Percentiles rank a stretch among this genome's conserved stretches.
Conservation (phyloP, 192 early-diverging fungal genomes). For the Backusella liffmaniae region DNA sequence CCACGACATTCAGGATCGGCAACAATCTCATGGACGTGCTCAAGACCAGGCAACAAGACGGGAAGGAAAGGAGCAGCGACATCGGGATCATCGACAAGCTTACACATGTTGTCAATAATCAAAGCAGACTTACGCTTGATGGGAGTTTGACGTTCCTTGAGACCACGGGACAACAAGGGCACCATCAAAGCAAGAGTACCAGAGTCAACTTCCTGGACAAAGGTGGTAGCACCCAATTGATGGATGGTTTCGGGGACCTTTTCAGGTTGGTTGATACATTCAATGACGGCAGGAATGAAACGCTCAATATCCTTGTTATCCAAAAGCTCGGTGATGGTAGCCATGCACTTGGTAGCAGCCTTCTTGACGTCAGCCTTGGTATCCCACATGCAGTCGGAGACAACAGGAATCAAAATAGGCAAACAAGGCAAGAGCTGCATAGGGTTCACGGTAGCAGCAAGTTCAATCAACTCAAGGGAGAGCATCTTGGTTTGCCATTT, state of each 20-base stretch:
- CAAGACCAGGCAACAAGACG: conserved; percentile 71
- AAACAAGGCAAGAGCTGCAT: conserved; percentile 48
- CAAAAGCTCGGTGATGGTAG: conserved; percentile 62
- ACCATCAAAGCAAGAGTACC: conserved; percentile 81
- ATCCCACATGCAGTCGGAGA: conserved; percentile 81
- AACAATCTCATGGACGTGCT: conserved; percentile 72
- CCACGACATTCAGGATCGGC: conserved; percentile 77
- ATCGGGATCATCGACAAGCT: conserved; percentile 80
- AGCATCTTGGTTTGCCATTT: conserved; percentile 77
- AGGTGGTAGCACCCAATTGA: conserved; percentile 79
- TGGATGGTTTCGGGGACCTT: conserved; percentile 77
- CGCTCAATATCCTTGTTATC: conserved; percentile 81
- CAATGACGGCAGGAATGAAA: conserved; percentile 73
- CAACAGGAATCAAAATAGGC: conserved; percentile 66
- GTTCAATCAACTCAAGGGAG: conserved; percentile 45
- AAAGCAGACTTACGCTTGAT: conserved; percentile 76
- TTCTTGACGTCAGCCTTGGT: conserved; percentile 72
- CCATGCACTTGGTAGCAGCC: conserved; percentile 66
- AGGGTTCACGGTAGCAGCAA: conserved; percentile 44
- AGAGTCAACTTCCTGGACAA: conserved; percentile 75
- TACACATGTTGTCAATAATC: conserved; percentile 92
- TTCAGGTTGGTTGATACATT: conserved; percentile 76
- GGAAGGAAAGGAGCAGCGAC: conserved; percentile 81
- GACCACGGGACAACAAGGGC: conserved; percentile 70
- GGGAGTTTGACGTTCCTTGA: conserved; percentile 65